Percentiles rank a stretch among this genome's conserved stretches.
Evolutionary conservation across 2,329 filamentous ascomycete genomes (phyloP).

Genomic region (Colletotrichum sp.): DNA sequence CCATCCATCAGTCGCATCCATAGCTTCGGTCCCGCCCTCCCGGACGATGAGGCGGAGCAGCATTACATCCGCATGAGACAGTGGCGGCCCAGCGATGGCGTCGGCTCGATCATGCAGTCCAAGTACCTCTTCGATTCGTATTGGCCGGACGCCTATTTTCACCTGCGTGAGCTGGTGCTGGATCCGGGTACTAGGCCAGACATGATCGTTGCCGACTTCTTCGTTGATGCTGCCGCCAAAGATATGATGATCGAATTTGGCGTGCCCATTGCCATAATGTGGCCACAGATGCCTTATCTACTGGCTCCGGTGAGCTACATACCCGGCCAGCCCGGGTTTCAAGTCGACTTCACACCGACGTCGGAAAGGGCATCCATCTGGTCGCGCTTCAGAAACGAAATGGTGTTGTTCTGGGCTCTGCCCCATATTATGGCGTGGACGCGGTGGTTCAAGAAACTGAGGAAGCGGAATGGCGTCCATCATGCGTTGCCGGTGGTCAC

Average conservation of each 20-base stretch:
- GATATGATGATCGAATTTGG: slow-evolving; percentile 42
- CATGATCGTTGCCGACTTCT: slow-evolving; percentile 49
- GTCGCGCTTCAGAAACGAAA: slow-evolving; percentile 38
- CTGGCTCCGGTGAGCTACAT: slow-evolving; percentile 44
- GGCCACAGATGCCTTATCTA: slow-evolving; percentile 45
- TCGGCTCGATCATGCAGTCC: slow-evolving; percentile 31
- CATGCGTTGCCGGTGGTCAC: slow-evolving; percentile 29
- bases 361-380: slow-evolving; percentile 43
- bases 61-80: background rate
- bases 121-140: slow-evolving; percentile 42
- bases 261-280: slow-evolving; percentile 42
- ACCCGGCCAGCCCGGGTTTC: slow-evolving; percentile 45
- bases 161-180: slow-evolving; percentile 26
- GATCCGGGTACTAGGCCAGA: slow-evolving; percentile 31
- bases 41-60: background rate
- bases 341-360: slow-evolving; percentile 38
- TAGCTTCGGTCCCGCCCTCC: slow-evolving; percentile 30
- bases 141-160: slow-evolving; percentile 35
- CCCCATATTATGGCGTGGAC: slow-evolving; percentile 25
- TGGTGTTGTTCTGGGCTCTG: slow-evolving; percentile 30
- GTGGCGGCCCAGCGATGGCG: background rate
- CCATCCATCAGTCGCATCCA: slow-evolving; percentile 35
- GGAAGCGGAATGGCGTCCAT: slow-evolving; percentile 35
- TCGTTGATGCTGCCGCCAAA: slow-evolving; percentile 41
- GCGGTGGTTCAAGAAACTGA: slow-evolving; percentile 36